Percentiles rank a stretch among this genome's conserved stretches.
phyloP scores from a whole-genome alignment of 2,329 filamentous ascomycete species.

The Alternaria dauci region DNA sequence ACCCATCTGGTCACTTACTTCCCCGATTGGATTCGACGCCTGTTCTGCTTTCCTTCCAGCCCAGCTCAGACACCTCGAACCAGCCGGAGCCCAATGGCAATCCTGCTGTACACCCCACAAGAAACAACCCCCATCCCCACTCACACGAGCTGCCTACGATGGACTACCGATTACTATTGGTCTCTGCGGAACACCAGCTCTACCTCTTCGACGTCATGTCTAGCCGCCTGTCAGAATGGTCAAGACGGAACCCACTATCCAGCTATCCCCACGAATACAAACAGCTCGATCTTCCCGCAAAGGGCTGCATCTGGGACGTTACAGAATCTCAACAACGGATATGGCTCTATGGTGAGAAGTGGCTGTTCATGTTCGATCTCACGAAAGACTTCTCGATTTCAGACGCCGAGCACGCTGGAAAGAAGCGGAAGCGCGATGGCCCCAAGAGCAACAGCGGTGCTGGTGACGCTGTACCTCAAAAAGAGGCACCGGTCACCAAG shows the following conservation, averaged over 20 bases:
- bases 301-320: conserved; percentile 85
- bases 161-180: conserved; percentile 65
- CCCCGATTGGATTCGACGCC: conserved; percentile 57
- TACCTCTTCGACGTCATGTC: conserved; percentile 81
- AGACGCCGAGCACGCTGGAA: conserved; percentile 25
- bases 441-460: conserved; percentile 60
- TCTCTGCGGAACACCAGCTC: conserved; percentile 72
- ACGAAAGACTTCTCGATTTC: conserved; percentile 67
- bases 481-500: conserved; percentile 57
- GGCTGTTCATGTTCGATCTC: conserved; percentile 92
- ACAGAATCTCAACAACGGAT: conserved; percentile 63
- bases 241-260: conserved; percentile 78
- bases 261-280: conserved; percentile 78
- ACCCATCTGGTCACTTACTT: conserved; percentile 67
- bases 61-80: conserved; percentile 32
- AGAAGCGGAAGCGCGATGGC: conserved; percentile 43
- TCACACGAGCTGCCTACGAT: conserved; percentile 64
- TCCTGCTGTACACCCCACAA: conserved; percentile 59
- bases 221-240: conserved; percentile 84
- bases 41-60: conserved; percentile 58
- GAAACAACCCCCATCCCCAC: conserved; percentile 62
- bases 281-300: conserved; percentile 78
- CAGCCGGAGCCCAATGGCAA: conserved; percentile 54
- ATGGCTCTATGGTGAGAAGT: conserved; percentile 88
- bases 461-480: conserved; percentile 61